A percentile compares a stretch with the other conserved stretches of the same genome.
Conservation (phyloP, 768 basidiomycete genomes). For the Hygrophorus russula region DNA sequence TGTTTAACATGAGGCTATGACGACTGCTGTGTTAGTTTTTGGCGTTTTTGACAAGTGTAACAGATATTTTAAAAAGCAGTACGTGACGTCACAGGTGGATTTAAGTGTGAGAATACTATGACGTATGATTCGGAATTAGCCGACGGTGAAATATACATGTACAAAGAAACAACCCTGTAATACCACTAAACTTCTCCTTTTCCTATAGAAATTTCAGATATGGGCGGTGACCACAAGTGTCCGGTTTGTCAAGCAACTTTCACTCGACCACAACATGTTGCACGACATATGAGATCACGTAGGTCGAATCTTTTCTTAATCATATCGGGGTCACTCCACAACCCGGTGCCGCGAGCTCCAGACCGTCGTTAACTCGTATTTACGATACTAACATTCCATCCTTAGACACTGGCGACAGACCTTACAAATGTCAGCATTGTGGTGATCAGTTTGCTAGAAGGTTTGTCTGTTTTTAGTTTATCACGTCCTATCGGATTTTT, state of each 20-base stretch:
- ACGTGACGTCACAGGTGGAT: no score
- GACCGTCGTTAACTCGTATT: constrained; percentile 6
- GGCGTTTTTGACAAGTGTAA: no score
- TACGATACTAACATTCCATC: constrained; percentile 4
- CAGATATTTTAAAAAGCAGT: no score
- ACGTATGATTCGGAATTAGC: no score
- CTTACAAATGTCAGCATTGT: constrained; percentile 81
- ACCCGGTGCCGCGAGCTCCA: constrained; percentile 3
- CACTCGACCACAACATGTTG: constrained; percentile 84
- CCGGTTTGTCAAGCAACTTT: constrained; percentile 83
- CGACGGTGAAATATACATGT: no score
- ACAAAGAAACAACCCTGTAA: background rate
- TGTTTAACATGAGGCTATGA: no score
- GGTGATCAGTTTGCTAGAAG: constrained; percentile 87
- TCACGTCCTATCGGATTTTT: constrained; percentile 3
- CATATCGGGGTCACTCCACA: constrained; percentile 12
- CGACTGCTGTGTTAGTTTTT: no score
- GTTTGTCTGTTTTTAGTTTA: constrained; percentile 22
- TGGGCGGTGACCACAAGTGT: constrained; percentile 82
- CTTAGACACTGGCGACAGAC: constrained; percentile 79
- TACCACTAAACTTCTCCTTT: background rate
- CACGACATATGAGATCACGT: constrained; percentile 87
- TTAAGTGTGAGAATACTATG: no score
- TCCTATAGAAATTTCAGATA: constrained; percentile 13
- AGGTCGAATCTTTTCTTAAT: constrained; percentile 24